These are phyloP conservation scores for Bothriochloa decipiens DNA, from an alignment of 176 grass and related monocot genomes.

Conservation along the genomic window DNA sequence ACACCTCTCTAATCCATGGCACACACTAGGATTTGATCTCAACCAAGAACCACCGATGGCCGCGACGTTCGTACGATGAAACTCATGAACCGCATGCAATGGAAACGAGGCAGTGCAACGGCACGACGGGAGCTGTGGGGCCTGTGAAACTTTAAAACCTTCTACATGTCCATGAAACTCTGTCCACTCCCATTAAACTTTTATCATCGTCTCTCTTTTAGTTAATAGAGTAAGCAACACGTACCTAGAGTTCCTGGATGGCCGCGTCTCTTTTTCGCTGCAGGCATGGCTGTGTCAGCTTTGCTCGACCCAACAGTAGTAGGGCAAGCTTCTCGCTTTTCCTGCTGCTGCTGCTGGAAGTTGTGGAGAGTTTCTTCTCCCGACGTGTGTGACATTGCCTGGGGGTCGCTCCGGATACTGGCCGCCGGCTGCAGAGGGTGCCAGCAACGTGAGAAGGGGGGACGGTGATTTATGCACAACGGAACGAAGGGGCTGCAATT, in stretches of 20 bases:
- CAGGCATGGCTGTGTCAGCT: conserved; percentile 28
- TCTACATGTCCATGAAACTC: too few relatives aligned
- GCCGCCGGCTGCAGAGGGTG: conserved; percentile 5
- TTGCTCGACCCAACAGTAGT: conserved; percentile 41
- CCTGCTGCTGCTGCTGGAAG: conserved; percentile 59
- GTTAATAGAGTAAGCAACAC: neutral
- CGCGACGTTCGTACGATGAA: too few relatives aligned
- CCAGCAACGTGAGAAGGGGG: conserved; percentile 20
- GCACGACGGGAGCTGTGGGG: too few relatives aligned
- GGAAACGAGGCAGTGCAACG: too few relatives aligned
- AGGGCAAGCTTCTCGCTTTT: conserved; percentile 22
- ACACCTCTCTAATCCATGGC: too few relatives aligned
- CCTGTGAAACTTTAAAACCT: too few relatives aligned
- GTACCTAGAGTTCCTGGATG: conserved; percentile 61
- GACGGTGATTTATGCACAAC: conserved; percentile 52
- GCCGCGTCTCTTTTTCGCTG: conserved; percentile 58
- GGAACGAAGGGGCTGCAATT: conserved; percentile 22
- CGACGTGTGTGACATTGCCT: conserved; percentile 62
- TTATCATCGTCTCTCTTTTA: too few relatives aligned
- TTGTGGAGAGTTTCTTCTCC: conserved; percentile 59
- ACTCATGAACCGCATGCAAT: too few relatives aligned
- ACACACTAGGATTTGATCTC: too few relatives aligned
- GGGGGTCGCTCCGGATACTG: neutral
- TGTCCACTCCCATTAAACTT: too few relatives aligned
- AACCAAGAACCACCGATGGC: too few relatives aligned